Evolutionary conservation across 2,329 filamentous ascomycete genomes (phyloP).

Genomic region (Teratosphaeria zuluensis): DNA sequence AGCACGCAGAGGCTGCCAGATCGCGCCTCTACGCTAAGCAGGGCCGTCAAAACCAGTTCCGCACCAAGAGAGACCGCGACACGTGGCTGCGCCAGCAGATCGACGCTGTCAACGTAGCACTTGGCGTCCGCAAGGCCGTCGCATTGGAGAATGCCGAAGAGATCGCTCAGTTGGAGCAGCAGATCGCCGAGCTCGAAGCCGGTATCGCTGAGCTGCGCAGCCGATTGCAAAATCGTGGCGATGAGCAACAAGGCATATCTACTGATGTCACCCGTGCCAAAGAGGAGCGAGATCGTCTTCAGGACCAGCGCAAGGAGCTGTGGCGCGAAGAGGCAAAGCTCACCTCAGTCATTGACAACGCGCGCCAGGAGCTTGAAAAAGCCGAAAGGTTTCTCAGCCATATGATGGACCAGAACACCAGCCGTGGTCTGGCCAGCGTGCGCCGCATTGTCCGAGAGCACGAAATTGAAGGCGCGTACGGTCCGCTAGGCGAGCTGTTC

Average conservation of each 20-base stretch:
- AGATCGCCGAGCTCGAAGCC: constrained; percentile 62
- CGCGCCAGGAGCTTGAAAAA: constrained; percentile 64
- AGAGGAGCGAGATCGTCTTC: constrained; percentile 66
- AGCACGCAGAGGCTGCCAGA: constrained; percentile 63
- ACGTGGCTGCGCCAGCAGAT: constrained; percentile 73
- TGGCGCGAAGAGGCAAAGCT: constrained; percentile 85
- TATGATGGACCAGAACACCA: constrained; percentile 82
- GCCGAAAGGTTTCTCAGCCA: constrained; percentile 70
- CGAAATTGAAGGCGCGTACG: constrained; percentile 78
- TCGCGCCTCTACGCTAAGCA: constrained; percentile 86
- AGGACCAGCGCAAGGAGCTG: constrained; percentile 78
- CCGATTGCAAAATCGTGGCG: constrained; percentile 69
- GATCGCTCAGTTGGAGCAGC: constrained; percentile 58
- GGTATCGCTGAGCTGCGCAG: constrained; percentile 62
- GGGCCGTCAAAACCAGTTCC: constrained; percentile 76
- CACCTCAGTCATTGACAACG: constrained; percentile 64
- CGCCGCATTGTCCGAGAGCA: constrained; percentile 70
- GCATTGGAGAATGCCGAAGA: constrained; percentile 78
- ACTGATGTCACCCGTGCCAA: constrained; percentile 68
- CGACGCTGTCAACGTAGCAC: constrained; percentile 63
- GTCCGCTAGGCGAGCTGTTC: constrained; percentile 86
- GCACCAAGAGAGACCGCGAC: constrained; percentile 80
- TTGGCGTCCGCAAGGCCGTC: constrained; percentile 74
- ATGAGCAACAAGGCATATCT: constrained; percentile 60
- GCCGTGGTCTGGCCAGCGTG: constrained; percentile 77